These are phyloP conservation scores for Podospora pseudopauciseta DNA, from an alignment of 495 filamentous ascomycete species.

Conservation along the genomic window DNA sequence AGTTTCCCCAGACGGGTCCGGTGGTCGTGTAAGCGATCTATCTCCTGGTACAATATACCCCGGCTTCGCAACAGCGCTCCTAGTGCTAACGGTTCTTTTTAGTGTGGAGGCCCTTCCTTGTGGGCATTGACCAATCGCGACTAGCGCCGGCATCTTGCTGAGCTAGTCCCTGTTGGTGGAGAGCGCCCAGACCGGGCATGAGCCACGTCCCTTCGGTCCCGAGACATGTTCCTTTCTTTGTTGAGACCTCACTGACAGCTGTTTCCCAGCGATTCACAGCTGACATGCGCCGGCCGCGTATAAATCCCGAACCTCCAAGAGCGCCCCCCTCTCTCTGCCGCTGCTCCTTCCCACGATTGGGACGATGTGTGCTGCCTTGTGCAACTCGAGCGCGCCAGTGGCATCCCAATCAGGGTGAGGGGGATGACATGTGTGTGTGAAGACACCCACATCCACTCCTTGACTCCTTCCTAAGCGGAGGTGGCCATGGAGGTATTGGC, in stretches of 20 bases:
- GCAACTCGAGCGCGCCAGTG: neutral
- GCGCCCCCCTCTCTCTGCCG: neutral
- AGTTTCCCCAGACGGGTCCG: constrained; percentile 27
- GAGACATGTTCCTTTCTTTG: neutral
- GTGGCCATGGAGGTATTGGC: neutral
- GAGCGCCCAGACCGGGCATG: constrained; percentile 5
- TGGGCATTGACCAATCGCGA: neutral
- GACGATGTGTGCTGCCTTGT: neutral
- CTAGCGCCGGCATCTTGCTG: constrained; percentile 1
- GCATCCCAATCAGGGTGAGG: neutral
- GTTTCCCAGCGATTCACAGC: neutral
- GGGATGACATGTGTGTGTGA: no score
- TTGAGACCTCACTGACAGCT: neutral
- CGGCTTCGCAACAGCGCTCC: neutral
- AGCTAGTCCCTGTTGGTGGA: neutral
- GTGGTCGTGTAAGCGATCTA: constrained; percentile 10
- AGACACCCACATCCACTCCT: neutral
- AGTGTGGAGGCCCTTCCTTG: constrained; percentile 8
- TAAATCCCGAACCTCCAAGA: neutral
- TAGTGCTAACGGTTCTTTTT: constrained; percentile 7
- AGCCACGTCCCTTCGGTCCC: constrained; percentile 1
- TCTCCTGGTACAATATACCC: constrained; percentile 13
- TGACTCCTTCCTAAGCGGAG: neutral
- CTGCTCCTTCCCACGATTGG: neutral
- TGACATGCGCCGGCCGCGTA: neutral